A percentile compares a stretch with the other conserved stretches of the same genome.
Conservation (phyloP, 768 basidiomycete genomes). For the Suillus lakei region DNA sequence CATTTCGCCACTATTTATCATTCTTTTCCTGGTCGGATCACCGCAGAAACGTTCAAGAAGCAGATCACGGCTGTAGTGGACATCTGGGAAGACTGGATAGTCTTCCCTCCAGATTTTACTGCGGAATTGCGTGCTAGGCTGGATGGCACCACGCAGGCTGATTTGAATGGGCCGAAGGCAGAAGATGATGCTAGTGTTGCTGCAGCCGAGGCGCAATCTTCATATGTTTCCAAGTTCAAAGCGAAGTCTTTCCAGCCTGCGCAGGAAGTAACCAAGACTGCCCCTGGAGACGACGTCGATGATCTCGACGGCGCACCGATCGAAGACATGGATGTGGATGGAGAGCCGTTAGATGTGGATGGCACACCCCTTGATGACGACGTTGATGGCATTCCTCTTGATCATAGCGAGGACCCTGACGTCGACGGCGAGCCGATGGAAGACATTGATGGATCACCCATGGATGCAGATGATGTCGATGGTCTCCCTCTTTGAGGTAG, state of each 20-base stretch:
- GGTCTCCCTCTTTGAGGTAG: slow-evolving; percentile 13
- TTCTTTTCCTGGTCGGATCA: slow-evolving; percentile 94
- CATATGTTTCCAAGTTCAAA: slow-evolving; percentile 71
- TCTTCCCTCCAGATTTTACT: slow-evolving; percentile 90
- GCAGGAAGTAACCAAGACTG: slow-evolving; percentile 39
- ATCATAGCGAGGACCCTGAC: slow-evolving; percentile 19
- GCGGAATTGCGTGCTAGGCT: slow-evolving; percentile 72
- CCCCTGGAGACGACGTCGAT: slow-evolving; percentile 39
- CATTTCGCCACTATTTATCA: slow-evolving; percentile 94
- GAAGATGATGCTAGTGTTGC: slow-evolving; percentile 23
- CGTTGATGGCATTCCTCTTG: slow-evolving; percentile 44
- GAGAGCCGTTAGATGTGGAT: slow-evolving; percentile 43
- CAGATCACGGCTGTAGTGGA: slow-evolving; percentile 90
- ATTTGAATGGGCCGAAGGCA: slow-evolving; percentile 32
- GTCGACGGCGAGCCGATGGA: slow-evolving; percentile 33
- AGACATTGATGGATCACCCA: slow-evolving; percentile 45
- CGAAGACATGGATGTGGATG: slow-evolving; percentile 56
- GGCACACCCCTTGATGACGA: slow-evolving; percentile 43
- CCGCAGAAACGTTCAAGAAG: slow-evolving; percentile 94
- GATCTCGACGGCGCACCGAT: slow-evolving; percentile 59
- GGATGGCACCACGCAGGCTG: slow-evolving; percentile 56
- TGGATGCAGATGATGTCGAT: slow-evolving; percentile 29
- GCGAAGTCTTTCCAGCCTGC: slow-evolving; percentile 79
- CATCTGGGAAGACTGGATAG: slow-evolving; percentile 99
- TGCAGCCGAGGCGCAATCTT: slow-evolving; percentile 32